Conservation (phyloP, 495 filamentous ascomycete species). For the Polyplosphaeria fusca region DNA sequence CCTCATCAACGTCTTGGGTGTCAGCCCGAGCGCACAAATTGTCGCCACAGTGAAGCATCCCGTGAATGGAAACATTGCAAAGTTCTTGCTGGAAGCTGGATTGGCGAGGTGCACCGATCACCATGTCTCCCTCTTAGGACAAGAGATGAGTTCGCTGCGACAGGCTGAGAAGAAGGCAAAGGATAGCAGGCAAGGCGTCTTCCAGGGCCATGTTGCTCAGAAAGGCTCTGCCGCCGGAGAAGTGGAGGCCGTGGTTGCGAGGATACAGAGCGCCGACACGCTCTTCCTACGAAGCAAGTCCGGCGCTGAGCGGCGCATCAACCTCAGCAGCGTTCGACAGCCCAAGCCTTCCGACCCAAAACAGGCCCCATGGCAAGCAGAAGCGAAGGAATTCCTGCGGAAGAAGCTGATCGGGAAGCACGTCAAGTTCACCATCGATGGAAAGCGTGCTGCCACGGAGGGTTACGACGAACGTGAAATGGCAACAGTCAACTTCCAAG, state of each 20-base stretch:
- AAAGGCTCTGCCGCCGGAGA: constrained; percentile 54
- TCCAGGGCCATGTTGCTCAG: constrained; percentile 70
- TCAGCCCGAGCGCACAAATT: constrained; percentile 81
- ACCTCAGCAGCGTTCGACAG: constrained; percentile 85
- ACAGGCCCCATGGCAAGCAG: constrained; percentile 80
- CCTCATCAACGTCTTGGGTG: constrained; percentile 73
- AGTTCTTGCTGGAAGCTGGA: constrained; percentile 80
- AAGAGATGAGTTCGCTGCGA: constrained; percentile 78
- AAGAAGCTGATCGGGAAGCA: constrained; percentile 96
- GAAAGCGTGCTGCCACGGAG: constrained; percentile 83
- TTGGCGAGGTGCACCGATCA: constrained; percentile 89
- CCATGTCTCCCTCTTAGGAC: constrained; percentile 84
- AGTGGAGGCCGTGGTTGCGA: constrained; percentile 74
- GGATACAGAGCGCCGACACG: constrained; percentile 85
- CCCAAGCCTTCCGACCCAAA: constrained; percentile 78
- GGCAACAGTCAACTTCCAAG: constrained; percentile 75
- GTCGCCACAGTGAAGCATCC: constrained; percentile 80
- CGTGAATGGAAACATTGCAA: constrained; percentile 78
- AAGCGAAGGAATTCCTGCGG: constrained; percentile 92
- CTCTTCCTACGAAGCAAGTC: constrained; percentile 78
- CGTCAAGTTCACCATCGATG: constrained; percentile 80
- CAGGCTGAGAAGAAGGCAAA: constrained; percentile 86
- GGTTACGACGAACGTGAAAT: constrained; percentile 94
- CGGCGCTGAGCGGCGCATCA: constrained; percentile 83
- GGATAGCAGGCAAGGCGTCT: constrained; percentile 66